Evolutionary conservation across 2,329 filamentous ascomycete genomes (phyloP), one percentile per base, ranked within the genome.

Genomic region (Monosporascus ibericus): DNA sequence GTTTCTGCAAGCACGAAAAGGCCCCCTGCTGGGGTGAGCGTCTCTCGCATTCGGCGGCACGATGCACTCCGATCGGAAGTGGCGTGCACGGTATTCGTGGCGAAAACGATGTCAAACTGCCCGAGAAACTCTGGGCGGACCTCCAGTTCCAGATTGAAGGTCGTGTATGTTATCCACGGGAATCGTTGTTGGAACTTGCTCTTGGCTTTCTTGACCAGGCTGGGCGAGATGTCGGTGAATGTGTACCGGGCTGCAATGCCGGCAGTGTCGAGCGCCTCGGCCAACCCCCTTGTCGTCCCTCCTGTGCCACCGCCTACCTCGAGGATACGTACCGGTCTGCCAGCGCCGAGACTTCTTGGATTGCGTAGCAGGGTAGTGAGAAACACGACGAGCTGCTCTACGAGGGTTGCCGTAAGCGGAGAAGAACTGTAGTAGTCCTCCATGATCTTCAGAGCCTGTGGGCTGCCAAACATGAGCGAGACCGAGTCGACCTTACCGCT

Each of bases 241-340:
- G 70, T 72, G 51, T 76, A 76, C 6, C 63, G 51, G n/a, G 75
- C 55, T 0, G 55, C 52, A 2, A 70, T 50, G 8, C 57, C 59
- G 0, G 51, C 47, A 0, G 22, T 22, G 1, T 49, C 52, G 3
- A 77, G 59, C 1, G 52, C 40, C 0, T 63, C 52, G 0, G 71
- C 51, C 1, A 75, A 24, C 1, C 60, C 50, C 11, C 54, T 56
- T 0, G 75, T 72, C 0, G 74, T 76, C 0, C 70, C 72, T 3
- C 74, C 74, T 1, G 72, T 74, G 11, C 73, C 74, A 0, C 66
- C 72, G 0, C 74, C 74, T 7, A 75, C 54, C 56, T 76, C 73
- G 48, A 78, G 63, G 38, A 77, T 70, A 3, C 63, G 59, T n/a
- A 74, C 55, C 3, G 60, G 50, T 0, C 56, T 44, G n/a, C 24